Percentiles rank a stretch among this genome's conserved stretches.
phyloP scores from a whole-genome alignment of 768 basidiomycete species.

The Panaeolus cyanescens region DNA sequence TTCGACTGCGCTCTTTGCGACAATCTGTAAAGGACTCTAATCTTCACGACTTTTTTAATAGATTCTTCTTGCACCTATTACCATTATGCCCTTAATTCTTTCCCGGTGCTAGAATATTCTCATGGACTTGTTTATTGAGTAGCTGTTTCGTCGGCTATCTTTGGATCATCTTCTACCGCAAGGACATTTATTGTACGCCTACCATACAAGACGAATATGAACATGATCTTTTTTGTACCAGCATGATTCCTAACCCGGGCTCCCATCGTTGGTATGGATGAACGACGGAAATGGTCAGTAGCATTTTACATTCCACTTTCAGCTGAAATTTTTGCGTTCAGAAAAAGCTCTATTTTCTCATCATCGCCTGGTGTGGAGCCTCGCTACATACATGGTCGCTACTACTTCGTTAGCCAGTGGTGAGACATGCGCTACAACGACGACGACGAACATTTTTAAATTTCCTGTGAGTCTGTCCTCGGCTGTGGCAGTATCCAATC shows the following conservation, averaged over 20 bases:
- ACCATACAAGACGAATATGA: constrained; percentile 41
- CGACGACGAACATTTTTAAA: background rate
- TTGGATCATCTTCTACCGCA: constrained; percentile 37
- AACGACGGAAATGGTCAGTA: background rate
- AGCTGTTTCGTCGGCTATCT: constrained; percentile 26
- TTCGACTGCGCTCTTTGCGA: constrained; percentile 70
- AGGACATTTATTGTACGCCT: constrained; percentile 50
- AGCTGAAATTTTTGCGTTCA: background rate
- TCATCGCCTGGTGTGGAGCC: background rate
- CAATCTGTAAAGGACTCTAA: constrained; percentile 55
- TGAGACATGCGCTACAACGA: background rate
- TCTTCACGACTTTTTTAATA: constrained; percentile 36
- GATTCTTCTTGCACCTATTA: constrained; percentile 27
- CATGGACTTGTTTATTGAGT: constrained; percentile 35
- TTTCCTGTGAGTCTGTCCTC: background rate
- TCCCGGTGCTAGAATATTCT: constrained; percentile 32
- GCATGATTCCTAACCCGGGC: background rate
- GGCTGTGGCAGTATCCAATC: background rate
- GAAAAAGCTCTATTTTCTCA: background rate
- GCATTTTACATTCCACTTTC: background rate
- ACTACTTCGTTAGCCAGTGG: background rate
- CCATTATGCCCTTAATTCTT: constrained; percentile 27
- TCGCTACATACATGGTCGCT: background rate
- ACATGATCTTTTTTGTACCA: constrained; percentile 26
- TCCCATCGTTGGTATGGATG: background rate